Evolutionary conservation across 139 green algal species (phyloP), one percentile per base, ranked within the genome.

Genomic region (Pleodorina starrii): DNA sequence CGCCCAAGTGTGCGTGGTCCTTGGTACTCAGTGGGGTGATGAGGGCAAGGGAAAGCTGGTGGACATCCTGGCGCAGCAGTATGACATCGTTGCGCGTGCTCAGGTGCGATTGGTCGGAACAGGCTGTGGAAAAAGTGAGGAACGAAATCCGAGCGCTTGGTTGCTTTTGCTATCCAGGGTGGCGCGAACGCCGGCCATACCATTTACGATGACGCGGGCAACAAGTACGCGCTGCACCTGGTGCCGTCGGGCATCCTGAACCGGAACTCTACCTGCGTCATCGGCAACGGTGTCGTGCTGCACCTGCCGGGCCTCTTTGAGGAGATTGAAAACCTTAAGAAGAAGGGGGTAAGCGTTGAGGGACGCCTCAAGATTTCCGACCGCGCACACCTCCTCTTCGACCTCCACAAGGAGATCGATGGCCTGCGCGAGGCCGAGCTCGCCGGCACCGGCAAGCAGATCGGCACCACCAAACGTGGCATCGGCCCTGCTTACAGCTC

Each of bases 31-130:
- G 93, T 99, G 98, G 98, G 98, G 98, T 23, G 98, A 99, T 90
- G 98, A 99, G 85, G 98, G 98, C 89, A 99, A 99, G 93, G 98
- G 98, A 84, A 99, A 99, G 94, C 96, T 99, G 57, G 98, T 99
- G 50, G 98, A 99, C 91, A 98, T 99, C 81, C 91, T 99, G 42
- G 98, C 98, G 35, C 95, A 98, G 93, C 91, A 99, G 90, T 99
- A 99, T 88, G 97, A 99, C 74, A 95, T 99, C 57, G 97, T 99
- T 29, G 96, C 96, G 0, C 91, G 98, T 35, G 98, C 97, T 21
- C 98, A 99, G 95, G 97, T 98, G 74, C 5, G 90, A 73, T 25
- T n/a, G 46, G 1, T 46, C 14, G 35, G 35, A 46, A 32, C 46
- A 76, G 35, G 68, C 2, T 76, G 68, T 25, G 25, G 54, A n/a